Conservation (phyloP, 164 flowering plant genomes). For the Houttuynia cordata region DNA sequence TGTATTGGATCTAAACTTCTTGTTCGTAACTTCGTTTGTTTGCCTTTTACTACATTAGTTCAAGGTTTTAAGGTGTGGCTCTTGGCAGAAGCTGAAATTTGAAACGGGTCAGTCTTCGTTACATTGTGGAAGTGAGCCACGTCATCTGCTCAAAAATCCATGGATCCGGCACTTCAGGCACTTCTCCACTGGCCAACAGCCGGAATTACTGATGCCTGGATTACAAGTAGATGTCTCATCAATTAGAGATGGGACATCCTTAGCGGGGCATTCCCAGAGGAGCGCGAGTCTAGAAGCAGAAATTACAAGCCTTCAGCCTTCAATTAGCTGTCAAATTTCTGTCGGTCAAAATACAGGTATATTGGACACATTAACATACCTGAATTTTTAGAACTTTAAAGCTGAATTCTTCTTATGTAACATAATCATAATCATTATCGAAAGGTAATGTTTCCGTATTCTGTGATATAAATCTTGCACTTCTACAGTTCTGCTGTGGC, state of each 20-base stretch:
- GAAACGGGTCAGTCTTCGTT: constrained; percentile 16
- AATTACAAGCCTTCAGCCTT: background rate
- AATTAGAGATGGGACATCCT: background rate
- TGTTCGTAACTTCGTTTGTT: background rate
- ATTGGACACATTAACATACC: background rate
- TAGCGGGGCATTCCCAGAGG: too few species aligned
- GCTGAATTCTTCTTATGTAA: too few species aligned
- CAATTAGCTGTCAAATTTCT: background rate
- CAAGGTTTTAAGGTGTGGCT: constrained; percentile 50
- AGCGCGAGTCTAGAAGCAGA: background rate
- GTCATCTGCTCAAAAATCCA: constrained; percentile 22
- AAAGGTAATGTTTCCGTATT: too few species aligned
- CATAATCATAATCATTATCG: too few species aligned
- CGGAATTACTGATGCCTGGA: constrained; percentile 7
- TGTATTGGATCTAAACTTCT: background rate
- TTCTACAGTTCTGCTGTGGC: too few species aligned
- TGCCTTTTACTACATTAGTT: constrained; percentile 36
- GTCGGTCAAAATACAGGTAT: background rate
- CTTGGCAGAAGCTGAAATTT: constrained; percentile 45
- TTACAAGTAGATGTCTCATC: constrained; percentile 9
- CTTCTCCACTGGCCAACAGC: constrained; percentile 9
- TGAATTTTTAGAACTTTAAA: background rate
- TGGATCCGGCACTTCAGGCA: constrained; percentile 45
- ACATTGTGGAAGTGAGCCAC: constrained; percentile 12
- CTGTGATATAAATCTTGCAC: too few species aligned